These are phyloP conservation scores for Amborella trichopoda DNA, from an alignment of 164 flowering plant genomes.

Conservation along the genomic window DNA sequence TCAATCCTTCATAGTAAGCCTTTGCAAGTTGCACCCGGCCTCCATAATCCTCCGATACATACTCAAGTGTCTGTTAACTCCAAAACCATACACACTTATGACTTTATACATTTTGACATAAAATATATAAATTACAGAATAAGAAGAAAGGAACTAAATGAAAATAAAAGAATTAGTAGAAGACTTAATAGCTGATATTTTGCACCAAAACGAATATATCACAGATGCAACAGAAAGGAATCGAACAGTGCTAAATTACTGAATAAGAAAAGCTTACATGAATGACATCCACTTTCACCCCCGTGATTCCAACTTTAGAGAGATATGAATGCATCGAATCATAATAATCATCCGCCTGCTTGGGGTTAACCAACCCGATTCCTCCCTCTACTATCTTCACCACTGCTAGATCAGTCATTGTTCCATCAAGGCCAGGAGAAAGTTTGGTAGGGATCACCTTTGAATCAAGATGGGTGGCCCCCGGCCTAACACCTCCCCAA, in stretches of 20 bases:
- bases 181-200: too few relatives aligned
- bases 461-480: conserved; percentile 41
- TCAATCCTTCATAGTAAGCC: conserved; percentile 56
- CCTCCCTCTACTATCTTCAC: conserved; percentile 64
- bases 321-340: conserved; percentile 79
- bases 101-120: too few relatives aligned
- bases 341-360: conserved; percentile 56
- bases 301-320: conserved; percentile 53
- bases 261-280: conserved; percentile 38
- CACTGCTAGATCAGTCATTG: conserved; percentile 77
- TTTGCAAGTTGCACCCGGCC: conserved; percentile 78
- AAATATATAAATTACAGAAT: too few relatives aligned
- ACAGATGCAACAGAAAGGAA: too few relatives aligned
- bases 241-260: too few relatives aligned
- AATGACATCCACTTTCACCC: conserved; percentile 81
- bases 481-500: conserved; percentile 91
- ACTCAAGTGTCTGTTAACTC: conserved; percentile 65
- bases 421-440: conserved; percentile 63
- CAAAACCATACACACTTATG: too few relatives aligned
- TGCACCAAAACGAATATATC: too few relatives aligned
- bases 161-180: neutral
- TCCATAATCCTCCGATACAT: conserved; percentile 56
- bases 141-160: too few relatives aligned
- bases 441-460: conserved; percentile 30
- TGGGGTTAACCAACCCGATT: conserved; percentile 68